These are phyloP conservation scores for Syzygium jambos DNA, from an alignment of 345 rosid species.

Conservation along the genomic window DNA sequence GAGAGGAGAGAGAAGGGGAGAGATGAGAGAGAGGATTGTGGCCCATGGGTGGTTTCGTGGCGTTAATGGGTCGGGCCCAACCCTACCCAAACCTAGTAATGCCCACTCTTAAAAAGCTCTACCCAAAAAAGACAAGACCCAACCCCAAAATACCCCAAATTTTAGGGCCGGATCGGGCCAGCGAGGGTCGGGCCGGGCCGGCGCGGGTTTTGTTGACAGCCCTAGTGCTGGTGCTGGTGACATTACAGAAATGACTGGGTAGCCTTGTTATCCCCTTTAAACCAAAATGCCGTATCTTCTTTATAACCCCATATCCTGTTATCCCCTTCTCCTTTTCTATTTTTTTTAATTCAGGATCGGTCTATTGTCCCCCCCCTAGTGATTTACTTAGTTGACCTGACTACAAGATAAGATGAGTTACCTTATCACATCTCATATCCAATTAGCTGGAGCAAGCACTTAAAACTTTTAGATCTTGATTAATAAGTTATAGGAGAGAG, in stretches of 20 bases:
- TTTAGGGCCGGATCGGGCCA: no score
- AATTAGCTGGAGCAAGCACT: neutral
- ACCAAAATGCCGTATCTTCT: neutral
- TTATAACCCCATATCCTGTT: neutral
- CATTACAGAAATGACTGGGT: neutral
- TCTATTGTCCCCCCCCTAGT: neutral
- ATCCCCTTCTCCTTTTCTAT: neutral
- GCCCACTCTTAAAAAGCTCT: no score
- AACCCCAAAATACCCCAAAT: no score
- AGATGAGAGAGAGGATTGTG: no score
- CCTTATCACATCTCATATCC: neutral
- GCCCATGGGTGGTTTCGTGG: no score
- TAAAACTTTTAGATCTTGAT: neutral
- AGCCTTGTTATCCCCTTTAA: neutral
- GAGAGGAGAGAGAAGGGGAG: no score
- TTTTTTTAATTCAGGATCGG: neutral
- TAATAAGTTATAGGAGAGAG: neutral
- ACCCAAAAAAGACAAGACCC: no score
- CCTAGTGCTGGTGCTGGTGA: neutral
- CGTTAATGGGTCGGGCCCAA: no score
- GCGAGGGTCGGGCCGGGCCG: no score
- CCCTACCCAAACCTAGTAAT: no score
- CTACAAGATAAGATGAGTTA: neutral
- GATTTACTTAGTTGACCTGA: neutral
- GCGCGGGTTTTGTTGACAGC: no score